phyloP scores from a whole-genome alignment of 257 asterid species.

The Thymus mandschuricus region DNA sequence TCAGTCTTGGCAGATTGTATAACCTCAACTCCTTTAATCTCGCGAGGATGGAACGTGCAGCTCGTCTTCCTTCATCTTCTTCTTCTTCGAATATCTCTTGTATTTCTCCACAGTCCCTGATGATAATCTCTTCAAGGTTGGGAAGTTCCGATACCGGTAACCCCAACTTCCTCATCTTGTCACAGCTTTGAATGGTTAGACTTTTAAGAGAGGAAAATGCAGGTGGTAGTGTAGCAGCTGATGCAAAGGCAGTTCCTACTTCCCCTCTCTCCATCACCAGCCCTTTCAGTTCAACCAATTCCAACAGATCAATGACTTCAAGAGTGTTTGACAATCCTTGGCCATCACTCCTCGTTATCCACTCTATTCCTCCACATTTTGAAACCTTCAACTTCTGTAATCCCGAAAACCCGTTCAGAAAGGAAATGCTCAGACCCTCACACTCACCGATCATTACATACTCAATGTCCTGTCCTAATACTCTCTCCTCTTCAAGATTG shows the following conservation, averaged over 20 bases:
- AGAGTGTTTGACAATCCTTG: background rate
- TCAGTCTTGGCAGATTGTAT: too few relatives aligned
- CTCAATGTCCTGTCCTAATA: background rate
- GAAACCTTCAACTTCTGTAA: background rate
- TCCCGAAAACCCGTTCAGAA: conserved; percentile 5
- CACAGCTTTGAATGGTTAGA: too few relatives aligned
- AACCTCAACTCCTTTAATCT: too few relatives aligned
- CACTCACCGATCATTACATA: background rate
- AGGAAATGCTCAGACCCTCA: conserved; percentile 18
- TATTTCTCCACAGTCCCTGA: too few relatives aligned
- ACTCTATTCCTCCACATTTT: conserved; percentile 14
- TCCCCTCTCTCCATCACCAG: background rate
- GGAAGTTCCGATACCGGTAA: too few relatives aligned
- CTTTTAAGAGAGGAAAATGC: too few relatives aligned
- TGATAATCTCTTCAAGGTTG: too few relatives aligned
- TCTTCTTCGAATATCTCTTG: too few relatives aligned
- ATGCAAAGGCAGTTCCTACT: background rate
- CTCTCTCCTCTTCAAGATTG: background rate
- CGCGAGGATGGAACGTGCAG: too few relatives aligned
- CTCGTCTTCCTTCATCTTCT: too few relatives aligned
- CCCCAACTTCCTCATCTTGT: too few relatives aligned
- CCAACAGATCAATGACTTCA: background rate
- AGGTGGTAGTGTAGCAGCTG: background rate
- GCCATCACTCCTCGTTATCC: background rate
- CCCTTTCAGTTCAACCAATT: background rate